These are phyloP conservation scores for Rhodotorula mucilaginosa DNA, from an alignment of 1,284 basidiomycete species.

Conservation along the genomic window DNA sequence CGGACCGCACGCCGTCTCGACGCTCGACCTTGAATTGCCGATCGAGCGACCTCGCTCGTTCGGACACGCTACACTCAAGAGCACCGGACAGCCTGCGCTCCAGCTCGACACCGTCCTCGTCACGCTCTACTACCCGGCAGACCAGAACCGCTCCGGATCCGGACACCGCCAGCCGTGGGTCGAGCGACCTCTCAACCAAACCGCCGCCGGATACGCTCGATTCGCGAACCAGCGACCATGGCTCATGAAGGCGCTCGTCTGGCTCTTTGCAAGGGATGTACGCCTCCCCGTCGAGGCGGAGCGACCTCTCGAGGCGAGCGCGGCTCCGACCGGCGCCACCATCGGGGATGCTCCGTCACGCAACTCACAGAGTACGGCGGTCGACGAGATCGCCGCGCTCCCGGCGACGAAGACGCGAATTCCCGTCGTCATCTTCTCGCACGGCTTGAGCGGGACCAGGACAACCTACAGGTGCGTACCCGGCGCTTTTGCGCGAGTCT, in stretches of 20 bases:
- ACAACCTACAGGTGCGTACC: conserved; percentile 57
- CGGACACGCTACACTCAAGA: conserved; percentile 44
- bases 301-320: conserved; percentile 2
- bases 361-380: conserved; percentile 8
- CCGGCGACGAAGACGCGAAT: not conserved
- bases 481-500: not conserved
- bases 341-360: no score
- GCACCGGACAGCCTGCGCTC: conserved; percentile 38
- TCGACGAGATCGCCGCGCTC: not conserved
- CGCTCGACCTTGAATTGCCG: conserved; percentile 32
- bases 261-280: conserved; percentile 11
- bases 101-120: conserved; percentile 51
- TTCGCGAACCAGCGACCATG: conserved; percentile 18
- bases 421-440: conserved; percentile 73
- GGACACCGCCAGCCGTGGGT: conserved; percentile 18
- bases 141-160: not conserved
- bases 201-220: conserved; percentile 25
- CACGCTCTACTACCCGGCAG: conserved; percentile 52
- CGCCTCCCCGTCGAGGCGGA: conserved; percentile 17
- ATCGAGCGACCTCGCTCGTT: conserved; percentile 8
- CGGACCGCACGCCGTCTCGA: conserved; percentile 30
- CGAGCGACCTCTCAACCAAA: conserved; percentile 13
- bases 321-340: not conserved
- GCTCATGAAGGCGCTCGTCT: conserved; percentile 20
- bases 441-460: conserved; percentile 71